These are phyloP conservation scores for Aspergillus candidus DNA, from an alignment of 2,329 filamentous ascomycete genomes.

Conservation along the genomic window DNA sequence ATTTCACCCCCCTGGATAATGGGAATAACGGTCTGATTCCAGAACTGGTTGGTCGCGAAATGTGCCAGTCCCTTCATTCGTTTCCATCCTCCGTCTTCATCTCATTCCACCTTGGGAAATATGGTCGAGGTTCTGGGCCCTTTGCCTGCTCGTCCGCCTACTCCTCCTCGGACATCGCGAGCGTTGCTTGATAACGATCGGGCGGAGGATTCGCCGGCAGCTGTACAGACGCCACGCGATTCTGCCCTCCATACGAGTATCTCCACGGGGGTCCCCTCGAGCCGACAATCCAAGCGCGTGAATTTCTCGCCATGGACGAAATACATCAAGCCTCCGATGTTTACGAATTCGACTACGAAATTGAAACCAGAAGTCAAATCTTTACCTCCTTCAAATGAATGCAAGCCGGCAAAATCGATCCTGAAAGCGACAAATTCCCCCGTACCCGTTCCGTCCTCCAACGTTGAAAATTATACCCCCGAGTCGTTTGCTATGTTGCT, in stretches of 20 bases:
- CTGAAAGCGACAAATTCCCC: conserved; percentile 60
- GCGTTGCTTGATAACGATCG: conserved; percentile 31
- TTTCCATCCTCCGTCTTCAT: conserved; percentile 12
- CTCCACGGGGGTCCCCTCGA: conserved; percentile 30
- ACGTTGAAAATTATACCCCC: conserved; percentile 44
- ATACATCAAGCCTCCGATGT: conserved; percentile 45
- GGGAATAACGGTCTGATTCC: conserved; percentile 16
- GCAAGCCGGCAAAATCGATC: conserved; percentile 64
- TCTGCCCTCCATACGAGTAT: conserved; percentile 39
- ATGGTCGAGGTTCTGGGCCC: conserved; percentile 43
- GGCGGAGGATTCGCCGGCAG: conserved; percentile 28
- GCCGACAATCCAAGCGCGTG: conserved; percentile 51
- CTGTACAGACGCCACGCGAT: conserved; percentile 36
- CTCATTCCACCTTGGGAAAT: conserved; percentile 21
- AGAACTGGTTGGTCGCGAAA: conserved; percentile 18
- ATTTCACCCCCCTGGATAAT: conserved; percentile 9
- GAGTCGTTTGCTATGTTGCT: conserved; percentile 71
- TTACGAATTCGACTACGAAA: conserved; percentile 23
- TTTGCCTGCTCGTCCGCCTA: conserved; percentile 50
- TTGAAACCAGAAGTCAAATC: conserved; percentile 41
- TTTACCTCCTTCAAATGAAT: conserved; percentile 45
- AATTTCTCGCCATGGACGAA: conserved; percentile 56
- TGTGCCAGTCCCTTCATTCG: conserved; percentile 20
- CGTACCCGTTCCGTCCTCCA: conserved; percentile 36
- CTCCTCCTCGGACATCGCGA: conserved; percentile 45